Percentiles rank a stretch among this genome's conserved stretches.
Evolutionary conservation across 257 asterid genomes (phyloP).

Genomic region (Scutellaria baicalensis): DNA sequence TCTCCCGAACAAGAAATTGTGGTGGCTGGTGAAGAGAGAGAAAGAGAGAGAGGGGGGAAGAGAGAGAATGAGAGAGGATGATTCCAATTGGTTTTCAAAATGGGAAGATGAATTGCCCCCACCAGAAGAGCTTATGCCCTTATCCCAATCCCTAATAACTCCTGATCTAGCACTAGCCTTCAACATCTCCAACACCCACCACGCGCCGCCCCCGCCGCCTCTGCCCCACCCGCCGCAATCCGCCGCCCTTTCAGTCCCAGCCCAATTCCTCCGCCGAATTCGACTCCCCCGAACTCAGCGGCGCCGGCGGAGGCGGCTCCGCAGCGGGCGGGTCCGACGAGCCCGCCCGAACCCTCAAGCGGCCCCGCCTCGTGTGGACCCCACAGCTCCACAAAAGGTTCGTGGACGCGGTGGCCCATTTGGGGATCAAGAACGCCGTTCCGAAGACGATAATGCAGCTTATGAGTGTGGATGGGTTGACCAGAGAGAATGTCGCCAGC

Average conservation of each 20-base stretch:
- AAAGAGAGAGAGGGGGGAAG: conserved; percentile 45
- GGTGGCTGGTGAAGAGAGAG: neutral
- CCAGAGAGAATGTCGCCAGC: conserved; percentile 53
- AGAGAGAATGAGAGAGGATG: conserved; percentile 65
- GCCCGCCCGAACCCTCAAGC: conserved; percentile 46
- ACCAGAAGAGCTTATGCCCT: conserved; percentile 73
- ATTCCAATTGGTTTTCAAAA: conserved; percentile 72
- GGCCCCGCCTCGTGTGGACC: conserved; percentile 56
- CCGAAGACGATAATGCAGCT: conserved; percentile 52
- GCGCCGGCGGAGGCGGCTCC: conserved; percentile 18
- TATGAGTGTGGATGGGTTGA: conserved; percentile 52
- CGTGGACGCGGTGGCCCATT: conserved; percentile 49
- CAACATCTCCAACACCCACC: conserved; percentile 44
- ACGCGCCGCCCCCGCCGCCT: conserved; percentile 23
- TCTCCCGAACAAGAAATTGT: neutral
- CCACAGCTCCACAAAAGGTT: conserved; percentile 54
- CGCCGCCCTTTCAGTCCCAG: conserved; percentile 37
- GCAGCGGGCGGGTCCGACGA: conserved; percentile 30
- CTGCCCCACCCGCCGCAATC: conserved; percentile 32
- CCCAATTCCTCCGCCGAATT: conserved; percentile 60
- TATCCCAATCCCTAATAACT: conserved; percentile 68
- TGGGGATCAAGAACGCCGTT: conserved; percentile 47
- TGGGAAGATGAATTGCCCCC: conserved; percentile 85
- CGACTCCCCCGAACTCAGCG: conserved; percentile 56
- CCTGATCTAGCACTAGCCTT: conserved; percentile 73